Percentiles rank a stretch among this genome's conserved stretches.
Evolutionary conservation across 2,329 filamentous ascomycete genomes (phyloP).

Genomic region (Geosmithia flava): DNA sequence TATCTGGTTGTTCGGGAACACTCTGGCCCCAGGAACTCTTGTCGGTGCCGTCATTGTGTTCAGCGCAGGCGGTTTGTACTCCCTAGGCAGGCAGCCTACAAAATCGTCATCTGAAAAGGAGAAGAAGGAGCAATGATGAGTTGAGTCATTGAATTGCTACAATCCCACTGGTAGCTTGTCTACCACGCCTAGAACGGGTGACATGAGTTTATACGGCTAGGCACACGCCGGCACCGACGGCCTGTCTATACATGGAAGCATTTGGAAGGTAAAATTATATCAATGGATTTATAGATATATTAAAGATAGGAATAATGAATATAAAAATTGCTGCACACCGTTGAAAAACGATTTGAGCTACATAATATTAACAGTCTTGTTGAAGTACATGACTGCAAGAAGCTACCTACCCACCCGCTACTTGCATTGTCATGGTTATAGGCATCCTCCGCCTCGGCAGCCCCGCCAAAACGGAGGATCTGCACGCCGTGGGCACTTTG

Average conservation of each 20-base stretch:
- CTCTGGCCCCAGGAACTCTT: constrained; percentile 62
- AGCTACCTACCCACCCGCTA: constrained; percentile 4
- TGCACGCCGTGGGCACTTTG: not conserved
- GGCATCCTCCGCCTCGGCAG: constrained; percentile 10
- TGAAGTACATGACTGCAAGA: not conserved
- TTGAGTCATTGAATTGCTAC: not conserved
- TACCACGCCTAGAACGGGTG: not conserved
- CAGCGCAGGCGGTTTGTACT: constrained; percentile 81
- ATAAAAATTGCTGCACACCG: too few relatives aligned
- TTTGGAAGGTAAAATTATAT: too few relatives aligned
- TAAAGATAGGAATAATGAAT: too few relatives aligned
- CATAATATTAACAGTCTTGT: not conserved
- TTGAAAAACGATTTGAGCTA: not conserved
- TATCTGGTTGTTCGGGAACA: constrained; percentile 89
- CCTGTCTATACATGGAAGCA: too few relatives aligned
- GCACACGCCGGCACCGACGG: too few relatives aligned
- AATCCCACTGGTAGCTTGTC: too few relatives aligned
- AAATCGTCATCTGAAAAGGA: not conserved
- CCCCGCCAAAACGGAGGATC: constrained; percentile 1
- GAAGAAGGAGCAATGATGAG: not conserved
- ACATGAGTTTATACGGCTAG: not conserved
- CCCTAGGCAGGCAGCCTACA: constrained; percentile 29
- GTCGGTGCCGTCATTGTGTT: constrained; percentile 80
- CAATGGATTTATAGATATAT: too few relatives aligned
- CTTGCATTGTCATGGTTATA: constrained; percentile 10